phyloP scores from a whole-genome alignment of 1,284 basidiomycete species.

The Sanghuangporus baumii region DNA sequence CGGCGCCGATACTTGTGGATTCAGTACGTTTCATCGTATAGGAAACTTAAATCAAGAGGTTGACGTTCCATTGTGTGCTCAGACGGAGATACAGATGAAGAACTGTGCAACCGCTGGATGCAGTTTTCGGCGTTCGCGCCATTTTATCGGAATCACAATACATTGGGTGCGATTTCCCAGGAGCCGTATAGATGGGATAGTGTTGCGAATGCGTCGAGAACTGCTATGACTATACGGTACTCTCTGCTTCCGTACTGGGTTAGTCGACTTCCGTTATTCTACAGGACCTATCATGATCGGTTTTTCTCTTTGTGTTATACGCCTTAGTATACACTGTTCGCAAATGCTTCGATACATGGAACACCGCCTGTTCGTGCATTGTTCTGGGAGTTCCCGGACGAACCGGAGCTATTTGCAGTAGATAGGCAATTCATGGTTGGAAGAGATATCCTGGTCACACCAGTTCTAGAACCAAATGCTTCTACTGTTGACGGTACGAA shows the following conservation, averaged over 20 bases:
- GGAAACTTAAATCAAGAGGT: not conserved
- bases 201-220: slow-evolving; percentile 66
- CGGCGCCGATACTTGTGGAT: slow-evolving; percentile 67
- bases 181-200: slow-evolving; percentile 76
- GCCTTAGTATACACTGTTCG: slow-evolving; percentile 65
- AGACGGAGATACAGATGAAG: slow-evolving; percentile 72
- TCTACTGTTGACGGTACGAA: slow-evolving; percentile 38
- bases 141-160: slow-evolving; percentile 70
- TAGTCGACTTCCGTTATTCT: slow-evolving; percentile 18
- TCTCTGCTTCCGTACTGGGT: slow-evolving; percentile 72
- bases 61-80: not conserved
- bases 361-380: slow-evolving; percentile 67
- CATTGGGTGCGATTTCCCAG: slow-evolving; percentile 53
- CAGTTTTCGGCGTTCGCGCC: slow-evolving; percentile 71
- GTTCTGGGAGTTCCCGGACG: slow-evolving; percentile 72
- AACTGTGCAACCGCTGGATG: slow-evolving; percentile 81
- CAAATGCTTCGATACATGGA: slow-evolving; percentile 56
- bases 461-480: slow-evolving; percentile 59
- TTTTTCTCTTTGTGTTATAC: not conserved
- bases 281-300: not conserved
- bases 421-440: slow-evolving; percentile 73
- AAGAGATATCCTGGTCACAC: slow-evolving; percentile 63
- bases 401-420: slow-evolving; percentile 55
- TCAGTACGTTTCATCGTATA: slow-evolving; percentile 34
- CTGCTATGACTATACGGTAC: slow-evolving; percentile 64